Base-by-base conservation (phyloP, 768 basidiomycete genomes). In the Gautieria morchelliformis region DNA sequence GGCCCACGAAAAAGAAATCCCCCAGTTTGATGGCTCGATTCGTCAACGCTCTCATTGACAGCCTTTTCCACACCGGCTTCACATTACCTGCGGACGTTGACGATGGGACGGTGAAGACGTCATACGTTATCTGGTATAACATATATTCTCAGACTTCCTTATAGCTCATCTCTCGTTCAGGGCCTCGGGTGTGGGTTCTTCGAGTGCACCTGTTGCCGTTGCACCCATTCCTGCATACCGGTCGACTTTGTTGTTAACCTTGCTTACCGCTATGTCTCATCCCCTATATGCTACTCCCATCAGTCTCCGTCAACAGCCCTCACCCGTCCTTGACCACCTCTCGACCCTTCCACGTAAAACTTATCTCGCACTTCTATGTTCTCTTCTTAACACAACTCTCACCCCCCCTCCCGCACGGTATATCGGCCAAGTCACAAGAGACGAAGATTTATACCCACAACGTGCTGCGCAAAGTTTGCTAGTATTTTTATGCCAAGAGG, bases 341-440 rank as follows among this genome's bases (percentile, higher is more conserved):
- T 89, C 17, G 77, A 88, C 8, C 81, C 91, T 66, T 75, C 91
- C 48, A 85, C 79, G 92, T 56, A 81, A 87, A 44, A 81, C 93
- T 63, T 85, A 94, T n/a, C 77, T 99, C 56, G 93, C 94, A 4
- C 73, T 97, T 27, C 72, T 99, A 8, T 99, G 95, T 70, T 97
- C 94, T 4, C 73, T 96, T 46, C 74, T 99, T 59, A 99, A 99
- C 67, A 95, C 91, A 10, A 82, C 84, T 55, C 80, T 90, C 78
- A 89, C 86, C 68, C 81, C 85, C 0, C 70, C 82, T 37, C 75
- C 37, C n/a, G 44, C 53, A 7, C 58, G 53, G 2, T 45, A 51
- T 40, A 39, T 57, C 6, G 56, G 56, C 37, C 47, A 50, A 32
- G 49, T 58, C n/a, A 33, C 42, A 20, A n/a, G 39, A 17, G 44